Conservation (phyloP, 257 asterid species). For the Mentha longifolia region DNA sequence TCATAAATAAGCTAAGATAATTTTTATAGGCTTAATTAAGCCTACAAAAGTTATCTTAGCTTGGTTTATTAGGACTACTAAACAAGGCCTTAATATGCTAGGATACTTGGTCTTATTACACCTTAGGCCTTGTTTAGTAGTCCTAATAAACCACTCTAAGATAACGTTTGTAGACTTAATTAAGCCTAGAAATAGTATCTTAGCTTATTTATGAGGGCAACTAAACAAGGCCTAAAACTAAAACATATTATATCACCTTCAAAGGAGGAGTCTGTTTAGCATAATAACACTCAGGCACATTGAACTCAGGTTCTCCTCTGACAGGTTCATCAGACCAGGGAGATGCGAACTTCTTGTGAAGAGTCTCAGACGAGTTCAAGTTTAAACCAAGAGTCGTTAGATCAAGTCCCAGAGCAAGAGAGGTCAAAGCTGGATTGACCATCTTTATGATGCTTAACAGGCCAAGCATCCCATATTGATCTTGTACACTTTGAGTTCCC, state of each 20-base stretch:
- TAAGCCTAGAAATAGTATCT: no score
- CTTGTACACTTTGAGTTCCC: slow-evolving; percentile 60
- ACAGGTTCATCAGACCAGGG: slow-evolving; percentile 94
- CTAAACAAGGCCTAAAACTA: no score
- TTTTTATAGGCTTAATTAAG: no score
- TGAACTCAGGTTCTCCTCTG: slow-evolving; percentile 81
- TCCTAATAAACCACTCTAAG: no score
- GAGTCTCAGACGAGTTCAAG: slow-evolving; percentile 74
- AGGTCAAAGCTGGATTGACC: slow-evolving; percentile 65
- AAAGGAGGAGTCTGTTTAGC: slow-evolving; percentile 63
- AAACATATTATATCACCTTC: slow-evolving; percentile 51
- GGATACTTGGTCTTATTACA: no score
- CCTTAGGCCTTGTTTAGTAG: no score
- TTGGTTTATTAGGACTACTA: no score
- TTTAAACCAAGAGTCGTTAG: slow-evolving; percentile 81
- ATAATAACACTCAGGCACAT: slow-evolving; percentile 72
- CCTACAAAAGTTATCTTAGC: no score
- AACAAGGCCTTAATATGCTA: no score
- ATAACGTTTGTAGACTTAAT: no score
- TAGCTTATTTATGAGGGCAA: no score
- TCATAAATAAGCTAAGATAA: no score
- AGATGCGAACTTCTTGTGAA: slow-evolving; percentile 83
- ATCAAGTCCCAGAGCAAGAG: slow-evolving; percentile 84
- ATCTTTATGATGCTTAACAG: slow-evolving; percentile 64
- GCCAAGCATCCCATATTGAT: slow-evolving; percentile 78